Evolutionary conservation across 2,329 filamentous ascomycete genomes (phyloP).

Genomic region (Fusarium equiseti): DNA sequence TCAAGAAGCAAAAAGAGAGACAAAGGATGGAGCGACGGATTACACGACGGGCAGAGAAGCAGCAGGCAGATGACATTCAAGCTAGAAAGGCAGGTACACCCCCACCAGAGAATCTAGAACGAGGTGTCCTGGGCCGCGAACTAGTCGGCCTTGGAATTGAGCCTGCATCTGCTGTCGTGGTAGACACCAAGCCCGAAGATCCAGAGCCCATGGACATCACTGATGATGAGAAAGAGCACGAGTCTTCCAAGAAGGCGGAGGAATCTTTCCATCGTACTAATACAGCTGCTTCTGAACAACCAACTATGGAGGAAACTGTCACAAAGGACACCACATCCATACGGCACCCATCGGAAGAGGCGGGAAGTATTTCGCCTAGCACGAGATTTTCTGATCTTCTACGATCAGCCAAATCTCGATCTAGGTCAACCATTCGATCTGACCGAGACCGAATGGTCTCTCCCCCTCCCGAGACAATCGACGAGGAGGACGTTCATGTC

Average conservation of each 20-base stretch:
- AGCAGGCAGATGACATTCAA: slow-evolving; percentile 68
- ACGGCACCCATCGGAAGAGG: slow-evolving; percentile 42
- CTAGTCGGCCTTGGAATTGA: slow-evolving; percentile 68
- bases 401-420: slow-evolving; percentile 61
- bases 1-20: slow-evolving; percentile 75
- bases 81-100: slow-evolving; percentile 64
- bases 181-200: slow-evolving; percentile 62
- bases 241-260: slow-evolving; percentile 41
- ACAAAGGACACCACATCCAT: slow-evolving; percentile 41
- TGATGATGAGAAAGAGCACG: slow-evolving; percentile 34
- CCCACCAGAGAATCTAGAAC: slow-evolving; percentile 68
- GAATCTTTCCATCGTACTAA: slow-evolving; percentile 51
- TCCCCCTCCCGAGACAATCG: slow-evolving; percentile 54
- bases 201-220: slow-evolving; percentile 44
- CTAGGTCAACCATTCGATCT: slow-evolving; percentile 61
- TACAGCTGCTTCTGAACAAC: slow-evolving; percentile 42
- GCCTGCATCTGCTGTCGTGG: slow-evolving; percentile 66
- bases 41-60: slow-evolving; percentile 74
- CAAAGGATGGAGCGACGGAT: slow-evolving; percentile 75
- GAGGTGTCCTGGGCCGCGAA: slow-evolving; percentile 71
- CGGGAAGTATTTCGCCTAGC: slow-evolving; percentile 40
- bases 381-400: slow-evolving; percentile 55
- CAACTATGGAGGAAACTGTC: slow-evolving; percentile 41
- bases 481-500: slow-evolving; percentile 63
- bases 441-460: slow-evolving; percentile 56